Evolutionary conservation across 2,329 filamentous ascomycete genomes (phyloP), one percentile per base, ranked within the genome.

Genomic region (Hypoxylon rubiginosum): DNA sequence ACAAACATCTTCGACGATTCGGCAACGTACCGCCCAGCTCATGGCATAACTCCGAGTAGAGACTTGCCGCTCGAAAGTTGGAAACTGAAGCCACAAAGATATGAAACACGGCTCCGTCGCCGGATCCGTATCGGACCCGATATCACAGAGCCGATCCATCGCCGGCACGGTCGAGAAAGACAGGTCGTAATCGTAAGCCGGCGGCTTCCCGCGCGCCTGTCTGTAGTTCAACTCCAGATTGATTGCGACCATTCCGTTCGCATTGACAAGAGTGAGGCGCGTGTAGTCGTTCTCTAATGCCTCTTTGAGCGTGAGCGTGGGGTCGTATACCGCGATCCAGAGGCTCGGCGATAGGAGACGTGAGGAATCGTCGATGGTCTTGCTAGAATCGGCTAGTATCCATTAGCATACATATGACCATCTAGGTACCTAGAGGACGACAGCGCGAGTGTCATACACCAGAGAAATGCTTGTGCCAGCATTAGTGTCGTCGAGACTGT

Each of bases 261-360:
- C 58, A 19, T 60, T 54, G 15, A 60, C 50, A n/a, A 60, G 41
- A 8, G 46, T 54, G 41, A 43, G 58, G 9, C 58, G 51, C 30
- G 58, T 60, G 24, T 60, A 60, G 24, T 60, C 58, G 24, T 60
- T 60, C 50, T 60, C 58, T n/a, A 60, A 26, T 2, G 58, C 58
- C 21, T 60, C 39, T 6, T 24, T 19, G 15, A 54, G 30, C 30
- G 28, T 49, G 32, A 60, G 58, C 13, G 58, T 60, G 41, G 58
- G 58, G 24, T 60, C 58, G 32, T 60, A 60, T 17, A 60, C 41
- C 15, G 58, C 58, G 10, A 60, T 15, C n/a, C 19, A 60, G 7
- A 60, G 41, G 17, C 58, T 60, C n/a, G 50, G 58, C 15, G 58
- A 60, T 9, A 60, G 21, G 19, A 60, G 49, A 21, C 50, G 58